Evolutionary conservation across 192 early-diverging fungal genomes (phyloP).

Genomic region (Phlyctochytrium planicorne): DNA sequence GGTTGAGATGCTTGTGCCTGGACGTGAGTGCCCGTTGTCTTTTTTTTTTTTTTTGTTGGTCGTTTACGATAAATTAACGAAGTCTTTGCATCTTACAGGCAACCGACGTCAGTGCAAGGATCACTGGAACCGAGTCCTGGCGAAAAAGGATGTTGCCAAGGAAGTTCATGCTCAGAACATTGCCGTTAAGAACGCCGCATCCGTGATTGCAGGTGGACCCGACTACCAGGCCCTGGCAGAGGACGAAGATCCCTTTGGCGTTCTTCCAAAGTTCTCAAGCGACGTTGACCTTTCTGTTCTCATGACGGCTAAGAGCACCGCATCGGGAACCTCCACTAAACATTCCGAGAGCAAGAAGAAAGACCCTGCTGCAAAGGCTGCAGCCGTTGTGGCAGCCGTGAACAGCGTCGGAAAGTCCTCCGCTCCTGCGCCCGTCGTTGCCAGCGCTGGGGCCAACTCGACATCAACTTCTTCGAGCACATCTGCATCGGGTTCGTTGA

Average conservation of each 20-base stretch:
- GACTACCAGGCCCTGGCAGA: constrained; percentile 22
- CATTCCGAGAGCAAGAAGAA: background rate
- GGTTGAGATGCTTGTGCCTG: constrained; percentile 21
- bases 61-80: background rate
- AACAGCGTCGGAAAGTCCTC: no score
- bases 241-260: constrained; percentile 10
- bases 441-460: background rate
- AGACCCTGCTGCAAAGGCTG: background rate
- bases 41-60: background rate
- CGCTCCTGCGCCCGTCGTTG: no score
- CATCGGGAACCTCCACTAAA: background rate
- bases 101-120: constrained; percentile 39
- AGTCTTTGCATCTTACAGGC: constrained; percentile 12
- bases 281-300: background rate
- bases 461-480: no score
- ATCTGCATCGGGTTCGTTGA: no score
- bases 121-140: constrained; percentile 36
- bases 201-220: constrained; percentile 8
- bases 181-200: constrained; percentile 17
- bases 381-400: background rate
- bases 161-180: constrained; percentile 21
- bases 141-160: constrained; percentile 22
- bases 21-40: constrained; percentile 16
- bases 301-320: background rate
- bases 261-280: background rate